These are phyloP conservation scores for Solanum etuberosum DNA, from an alignment of 257 asterid species.

Conservation along the genomic window DNA sequence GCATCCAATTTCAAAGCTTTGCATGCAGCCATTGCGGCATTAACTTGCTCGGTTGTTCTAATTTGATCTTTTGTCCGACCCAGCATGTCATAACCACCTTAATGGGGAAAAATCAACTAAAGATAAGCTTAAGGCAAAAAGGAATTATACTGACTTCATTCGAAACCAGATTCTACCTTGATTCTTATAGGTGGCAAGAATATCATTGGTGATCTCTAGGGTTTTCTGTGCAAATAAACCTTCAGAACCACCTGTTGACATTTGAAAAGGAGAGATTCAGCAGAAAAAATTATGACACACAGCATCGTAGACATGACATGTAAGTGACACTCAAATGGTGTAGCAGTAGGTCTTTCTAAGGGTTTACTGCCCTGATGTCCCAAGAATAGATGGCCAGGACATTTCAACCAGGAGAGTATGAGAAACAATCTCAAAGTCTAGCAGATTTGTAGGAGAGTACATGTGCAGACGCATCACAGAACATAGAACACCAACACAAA, in stretches of 20 bases:
- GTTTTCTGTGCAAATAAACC: constrained; percentile 94
- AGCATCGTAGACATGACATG: background rate
- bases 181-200: constrained; percentile 85
- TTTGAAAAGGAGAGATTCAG: background rate
- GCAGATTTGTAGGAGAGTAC: background rate
- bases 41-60: constrained; percentile 85
- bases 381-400: background rate
- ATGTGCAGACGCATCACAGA: background rate
- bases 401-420: background rate
- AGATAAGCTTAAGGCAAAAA: background rate
- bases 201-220: constrained; percentile 62
- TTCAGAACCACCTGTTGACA: constrained; percentile 80
- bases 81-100: constrained; percentile 95
- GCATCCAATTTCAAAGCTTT: constrained; percentile 69
- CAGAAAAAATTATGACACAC: background rate
- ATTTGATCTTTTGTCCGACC: constrained; percentile 97
- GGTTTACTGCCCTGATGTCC: background rate
- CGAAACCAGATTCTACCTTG: constrained; percentile 41
- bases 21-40: constrained; percentile 83
- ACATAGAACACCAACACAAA: background rate
- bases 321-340: background rate
- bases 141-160: background rate
- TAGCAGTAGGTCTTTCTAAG: background rate
- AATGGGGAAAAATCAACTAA: background rate
- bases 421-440: background rate